Base-by-base conservation (phyloP, 129 eudicot genomes). In the Helianthus tuberosus region DNA sequence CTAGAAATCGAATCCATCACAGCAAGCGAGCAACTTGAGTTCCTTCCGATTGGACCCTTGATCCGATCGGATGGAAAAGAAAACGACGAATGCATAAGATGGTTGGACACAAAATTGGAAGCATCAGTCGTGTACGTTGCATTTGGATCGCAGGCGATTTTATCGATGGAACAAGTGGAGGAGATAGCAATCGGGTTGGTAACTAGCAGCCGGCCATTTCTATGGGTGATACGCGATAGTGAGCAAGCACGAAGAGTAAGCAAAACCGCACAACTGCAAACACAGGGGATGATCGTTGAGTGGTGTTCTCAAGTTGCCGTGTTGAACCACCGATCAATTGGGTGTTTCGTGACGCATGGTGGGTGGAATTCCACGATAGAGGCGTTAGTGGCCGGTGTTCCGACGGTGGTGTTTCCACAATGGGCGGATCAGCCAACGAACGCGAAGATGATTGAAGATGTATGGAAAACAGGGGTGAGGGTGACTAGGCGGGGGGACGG, bases 181-280 rank as follows among this genome's bases (percentile, higher is more conserved):
- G 73, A 68, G 73, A 68, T 68, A 8, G 73, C 73, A 0, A 48
- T 5, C 4, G 61, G 73, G 36, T 66, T 66, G 55, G 3, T 44
- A 5, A 38, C 23, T 11, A 66, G n/a, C 20, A 17, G 39, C 36
- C 55, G 29, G 9, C 71, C 71, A 5, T 66, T 66, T 66, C 36
- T 66, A 20, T 66, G 71, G 71, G 71, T 66, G 53, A 44, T 66
- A 66, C 46, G 71, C 43, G 71, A 66, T 66, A 11, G 71, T 12
- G 71, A 66, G 5, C 54, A 43, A 66, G 71, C 54, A 4, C 3
- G 11, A 66, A 44, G 53, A 44, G 12, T 66, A 13, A 66, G 71
- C 71, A 66, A 66, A 51, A 66, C 4, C 8, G 54, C 20, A 13
- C 53, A 66, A 14, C 11, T 66, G 38, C 54, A 20, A 17, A 66